phyloP scores from a whole-genome alignment of 2,329 filamentous ascomycete species.

The Purpureocillium takamizusanense region DNA sequence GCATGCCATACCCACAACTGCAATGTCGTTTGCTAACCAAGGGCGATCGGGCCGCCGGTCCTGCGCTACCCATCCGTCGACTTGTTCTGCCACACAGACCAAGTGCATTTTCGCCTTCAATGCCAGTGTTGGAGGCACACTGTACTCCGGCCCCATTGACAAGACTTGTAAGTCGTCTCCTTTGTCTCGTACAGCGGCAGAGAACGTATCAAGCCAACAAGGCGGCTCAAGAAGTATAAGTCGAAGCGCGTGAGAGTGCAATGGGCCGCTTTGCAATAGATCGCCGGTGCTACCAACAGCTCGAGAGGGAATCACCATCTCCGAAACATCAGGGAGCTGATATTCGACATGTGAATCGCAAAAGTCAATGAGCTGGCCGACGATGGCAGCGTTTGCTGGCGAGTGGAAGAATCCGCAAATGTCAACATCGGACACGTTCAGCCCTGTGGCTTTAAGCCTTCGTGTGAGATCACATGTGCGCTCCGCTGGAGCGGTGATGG shows the following conservation, averaged over 20 bases:
- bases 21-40: constrained; percentile 13
- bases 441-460: constrained; percentile 3
- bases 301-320: constrained; percentile 14
- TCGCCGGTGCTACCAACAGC: constrained; percentile 4
- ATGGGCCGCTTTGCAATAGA: constrained; percentile 9
- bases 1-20: constrained; percentile 29
- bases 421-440: neutral
- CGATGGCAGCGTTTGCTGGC: neutral
- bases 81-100: constrained; percentile 6
- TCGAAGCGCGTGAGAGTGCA: constrained; percentile 20
- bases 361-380: constrained; percentile 6
- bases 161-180: constrained; percentile 11
- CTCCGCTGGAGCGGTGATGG: constrained; percentile 18
- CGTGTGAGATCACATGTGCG: constrained; percentile 9
- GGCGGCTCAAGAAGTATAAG: constrained; percentile 23
- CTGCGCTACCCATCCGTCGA: neutral
- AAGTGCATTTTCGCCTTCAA: constrained; percentile 12
- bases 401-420: constrained; percentile 1
- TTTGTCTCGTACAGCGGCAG: constrained; percentile 5
- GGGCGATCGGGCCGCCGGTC: neutral
- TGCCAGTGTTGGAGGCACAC: constrained; percentile 21
- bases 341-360: constrained; percentile 16
- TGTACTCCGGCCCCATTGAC: constrained; percentile 26
- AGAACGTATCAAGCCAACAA: constrained; percentile 24
- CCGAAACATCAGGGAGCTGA: constrained; percentile 21